Evolutionary conservation across 345 rosid species (phyloP).

Genomic region (Erucastrum elatum): DNA sequence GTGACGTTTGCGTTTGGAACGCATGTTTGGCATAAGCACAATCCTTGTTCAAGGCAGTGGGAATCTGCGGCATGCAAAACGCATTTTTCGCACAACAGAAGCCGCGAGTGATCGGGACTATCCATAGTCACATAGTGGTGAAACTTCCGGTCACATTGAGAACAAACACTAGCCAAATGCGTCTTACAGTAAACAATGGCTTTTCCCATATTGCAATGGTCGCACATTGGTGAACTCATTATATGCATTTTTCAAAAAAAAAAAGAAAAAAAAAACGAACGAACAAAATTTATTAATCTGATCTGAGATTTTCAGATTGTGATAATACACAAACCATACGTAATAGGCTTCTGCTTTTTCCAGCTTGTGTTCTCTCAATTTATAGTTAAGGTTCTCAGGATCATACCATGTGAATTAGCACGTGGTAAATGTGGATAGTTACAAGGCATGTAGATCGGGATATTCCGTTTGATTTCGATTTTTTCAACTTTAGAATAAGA

Average conservation of each 20-base stretch:
- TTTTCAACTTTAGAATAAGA: not conserved
- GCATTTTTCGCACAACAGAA: slow-evolving; percentile 4
- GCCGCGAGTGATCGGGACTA: not conserved
- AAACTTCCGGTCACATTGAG: slow-evolving; percentile 13
- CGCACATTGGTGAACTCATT: slow-evolving; percentile 16
- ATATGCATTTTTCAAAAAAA: not conserved
- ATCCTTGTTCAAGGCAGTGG: slow-evolving; percentile 6
- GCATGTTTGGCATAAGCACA: slow-evolving; percentile 19
- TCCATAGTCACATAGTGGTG: not conserved
- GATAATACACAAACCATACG: not conserved
- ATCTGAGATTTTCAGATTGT: not conserved
- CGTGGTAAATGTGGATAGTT: slow-evolving; percentile 1
- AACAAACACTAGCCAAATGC: slow-evolving; percentile 13
- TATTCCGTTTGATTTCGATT: slow-evolving; percentile 18
- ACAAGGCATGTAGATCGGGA: slow-evolving; percentile 11
- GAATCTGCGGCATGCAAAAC: slow-evolving; percentile 3
- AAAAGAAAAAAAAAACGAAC: not conserved
- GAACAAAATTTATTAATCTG: not conserved
- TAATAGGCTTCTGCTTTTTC: not conserved
- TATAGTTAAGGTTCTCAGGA: slow-evolving; percentile 13
- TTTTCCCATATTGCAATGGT: not conserved
- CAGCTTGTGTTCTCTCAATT: not conserved
- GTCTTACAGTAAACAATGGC: not conserved
- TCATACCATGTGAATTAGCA: not conserved
- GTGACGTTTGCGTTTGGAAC: not conserved